A percentile compares a stretch with the other conserved stretches of the same genome.
Evolutionary conservation across 2,329 filamentous ascomycete species (phyloP).

Genomic region (Dothiorella sarmentorum): DNA sequence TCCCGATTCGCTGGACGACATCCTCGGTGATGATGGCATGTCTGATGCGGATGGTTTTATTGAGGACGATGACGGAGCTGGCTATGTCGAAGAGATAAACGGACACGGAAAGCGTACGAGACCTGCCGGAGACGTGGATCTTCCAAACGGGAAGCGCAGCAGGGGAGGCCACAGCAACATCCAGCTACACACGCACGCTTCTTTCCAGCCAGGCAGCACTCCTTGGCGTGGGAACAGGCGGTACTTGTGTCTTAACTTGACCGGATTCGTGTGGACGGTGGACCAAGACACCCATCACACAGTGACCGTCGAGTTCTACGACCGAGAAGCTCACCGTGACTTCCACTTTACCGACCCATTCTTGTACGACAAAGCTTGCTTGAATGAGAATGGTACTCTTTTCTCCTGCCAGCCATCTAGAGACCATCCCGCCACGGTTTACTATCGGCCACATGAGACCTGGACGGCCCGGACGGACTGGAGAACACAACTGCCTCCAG

Average conservation of each 20-base stretch:
- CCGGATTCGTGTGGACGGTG: slow-evolving; percentile 95
- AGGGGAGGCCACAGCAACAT: slow-evolving; percentile 47
- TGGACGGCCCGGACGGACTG: slow-evolving; percentile 92
- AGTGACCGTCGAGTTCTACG: slow-evolving; percentile 95
- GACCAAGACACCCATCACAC: slow-evolving; percentile 87
- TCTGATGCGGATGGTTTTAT: slow-evolving; percentile 75
- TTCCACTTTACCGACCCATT: slow-evolving; percentile 98
- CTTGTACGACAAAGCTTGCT: slow-evolving; percentile 91
- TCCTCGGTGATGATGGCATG: slow-evolving; percentile 64
- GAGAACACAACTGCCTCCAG: slow-evolving; percentile 79
- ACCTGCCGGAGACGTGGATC: slow-evolving; percentile 44
- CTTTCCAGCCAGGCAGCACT: slow-evolving; percentile 92
- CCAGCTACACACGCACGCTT: slow-evolving; percentile 69
- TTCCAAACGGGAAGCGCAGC: slow-evolving; percentile 48
- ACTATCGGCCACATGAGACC: slow-evolving; percentile 94
- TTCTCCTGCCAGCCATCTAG: slow-evolving; percentile 71
- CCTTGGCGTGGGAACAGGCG: slow-evolving; percentile 93
- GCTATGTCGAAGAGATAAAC: slow-evolving; percentile 67
- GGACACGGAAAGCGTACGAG: slow-evolving; percentile 59
- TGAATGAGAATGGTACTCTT: slow-evolving; percentile 77
- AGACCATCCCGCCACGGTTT: slow-evolving; percentile 73
- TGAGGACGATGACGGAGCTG: slow-evolving; percentile 90
- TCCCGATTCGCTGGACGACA: slow-evolving; percentile 74
- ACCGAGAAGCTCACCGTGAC: slow-evolving; percentile 84
- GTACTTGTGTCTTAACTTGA: slow-evolving; percentile 88